Evolutionary conservation across 208 protist species (phyloP).

Genomic region (Acanthamoeba polyphaga): DNA sequence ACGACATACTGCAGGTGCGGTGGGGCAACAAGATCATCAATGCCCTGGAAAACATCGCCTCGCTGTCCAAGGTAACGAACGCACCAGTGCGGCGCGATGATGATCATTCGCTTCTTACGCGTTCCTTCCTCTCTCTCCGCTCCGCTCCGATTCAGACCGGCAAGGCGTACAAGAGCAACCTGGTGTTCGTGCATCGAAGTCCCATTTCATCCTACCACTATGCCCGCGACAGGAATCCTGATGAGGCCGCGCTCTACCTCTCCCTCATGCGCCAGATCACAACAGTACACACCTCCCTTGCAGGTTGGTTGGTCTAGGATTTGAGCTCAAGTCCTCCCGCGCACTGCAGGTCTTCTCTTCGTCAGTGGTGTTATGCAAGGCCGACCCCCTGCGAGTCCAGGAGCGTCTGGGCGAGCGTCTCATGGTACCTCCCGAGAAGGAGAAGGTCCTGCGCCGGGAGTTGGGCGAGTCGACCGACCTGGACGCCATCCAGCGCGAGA

Average conservation of each 20-base stretch:
- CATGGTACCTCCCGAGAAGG: constrained; percentile 25
- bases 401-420: constrained; percentile 44
- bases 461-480: constrained; percentile 19
- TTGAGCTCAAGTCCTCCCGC: not conserved
- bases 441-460: constrained; percentile 11
- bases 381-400: constrained; percentile 41
- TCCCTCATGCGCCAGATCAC: constrained; percentile 16
- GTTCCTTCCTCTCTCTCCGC: not conserved
- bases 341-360: not conserved
- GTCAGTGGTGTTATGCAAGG: constrained; percentile 33
- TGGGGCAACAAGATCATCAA: constrained; percentile 60
- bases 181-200: constrained; percentile 64
- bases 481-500: not conserved
- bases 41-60: constrained; percentile 16
- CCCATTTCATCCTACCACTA: constrained; percentile 44
- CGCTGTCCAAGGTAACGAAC: constrained; percentile 4
- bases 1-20: constrained; percentile 13
- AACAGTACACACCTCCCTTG: not conserved
- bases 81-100: not conserved
- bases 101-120: not conserved
- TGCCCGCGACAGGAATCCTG: not conserved
- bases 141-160: not conserved
- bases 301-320: not conserved
- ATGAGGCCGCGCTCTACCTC: constrained; percentile 1
- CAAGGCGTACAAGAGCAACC: constrained; percentile 58